These are phyloP conservation scores for Kwoniella sp. DNA, from an alignment of 768 basidiomycete genomes.

Conservation along the genomic window DNA sequence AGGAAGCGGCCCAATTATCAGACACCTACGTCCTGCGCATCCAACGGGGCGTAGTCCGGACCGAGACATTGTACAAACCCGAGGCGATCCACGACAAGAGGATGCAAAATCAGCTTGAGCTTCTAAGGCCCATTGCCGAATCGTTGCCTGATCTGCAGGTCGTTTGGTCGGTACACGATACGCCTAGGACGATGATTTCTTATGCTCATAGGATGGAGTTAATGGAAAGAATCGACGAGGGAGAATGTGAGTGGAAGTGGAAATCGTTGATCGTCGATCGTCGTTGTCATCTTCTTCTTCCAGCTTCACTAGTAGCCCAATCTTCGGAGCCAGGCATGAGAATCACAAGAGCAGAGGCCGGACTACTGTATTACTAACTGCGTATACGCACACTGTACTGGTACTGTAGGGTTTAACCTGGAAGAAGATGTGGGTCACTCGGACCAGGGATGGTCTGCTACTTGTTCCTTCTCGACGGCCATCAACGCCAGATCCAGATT, in stretches of 20 bases:
- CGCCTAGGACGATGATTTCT: conserved; percentile 20
- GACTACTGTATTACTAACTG: no score
- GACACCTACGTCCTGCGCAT: conserved; percentile 30
- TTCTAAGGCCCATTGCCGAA: conserved; percentile 27
- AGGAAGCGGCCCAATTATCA: conserved; percentile 9
- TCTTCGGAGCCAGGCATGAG: no score
- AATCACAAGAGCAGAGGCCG: no score
- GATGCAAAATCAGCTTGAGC: conserved; percentile 24
- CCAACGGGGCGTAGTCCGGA: conserved; percentile 21
- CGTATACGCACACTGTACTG: no score
- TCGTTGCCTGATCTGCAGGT: conserved; percentile 24
- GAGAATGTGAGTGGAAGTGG: conserved; percentile 21
- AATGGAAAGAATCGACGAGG: conserved; percentile 26
- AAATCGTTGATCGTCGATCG: not conserved
- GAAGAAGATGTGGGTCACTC: conserved; percentile 24
- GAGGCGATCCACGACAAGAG: conserved; percentile 19
- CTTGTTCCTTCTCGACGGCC: conserved; percentile 24
- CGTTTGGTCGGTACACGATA: conserved; percentile 31
- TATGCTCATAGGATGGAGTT: conserved; percentile 29
- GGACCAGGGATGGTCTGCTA: conserved; percentile 25
- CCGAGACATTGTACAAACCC: conserved; percentile 11
- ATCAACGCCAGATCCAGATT: conserved; percentile 3
- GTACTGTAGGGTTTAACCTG: conserved; percentile 8
- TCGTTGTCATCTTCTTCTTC: no score
- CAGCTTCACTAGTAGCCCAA: no score